phyloP scores from a whole-genome alignment of 2,329 filamentous ascomycete genomes.

The Akanthomyces dipterigenus region DNA sequence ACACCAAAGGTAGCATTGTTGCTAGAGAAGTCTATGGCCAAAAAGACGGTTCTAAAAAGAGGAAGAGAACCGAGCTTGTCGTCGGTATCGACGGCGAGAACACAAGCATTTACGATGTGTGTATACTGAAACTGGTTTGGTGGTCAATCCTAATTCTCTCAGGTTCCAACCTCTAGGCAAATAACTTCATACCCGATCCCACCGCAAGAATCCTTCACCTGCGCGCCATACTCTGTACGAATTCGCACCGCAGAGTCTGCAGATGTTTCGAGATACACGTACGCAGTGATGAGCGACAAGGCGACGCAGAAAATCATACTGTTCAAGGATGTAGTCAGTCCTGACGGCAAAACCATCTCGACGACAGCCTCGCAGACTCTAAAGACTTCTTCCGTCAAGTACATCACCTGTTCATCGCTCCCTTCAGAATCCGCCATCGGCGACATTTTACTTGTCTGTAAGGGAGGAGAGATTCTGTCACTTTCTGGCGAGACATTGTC shows the following conservation, averaged over 20 bases:
- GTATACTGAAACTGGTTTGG: slow-evolving; percentile 18
- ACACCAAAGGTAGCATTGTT: slow-evolving; percentile 43
- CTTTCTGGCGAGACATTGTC: slow-evolving; percentile 47
- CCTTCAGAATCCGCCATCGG: slow-evolving; percentile 21
- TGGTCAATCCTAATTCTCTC: slow-evolving; percentile 7
- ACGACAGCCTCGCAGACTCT: slow-evolving; percentile 40
- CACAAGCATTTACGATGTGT: slow-evolving; percentile 59
- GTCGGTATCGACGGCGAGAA: slow-evolving; percentile 61
- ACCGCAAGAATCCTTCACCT: slow-evolving; percentile 58
- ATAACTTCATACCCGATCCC: slow-evolving; percentile 62
- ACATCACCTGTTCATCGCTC: slow-evolving; percentile 27
- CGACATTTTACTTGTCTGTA: slow-evolving; percentile 48
- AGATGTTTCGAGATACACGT: slow-evolving; percentile 52
- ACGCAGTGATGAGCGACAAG: slow-evolving; percentile 47
- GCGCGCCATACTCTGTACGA: slow-evolving; percentile 52
- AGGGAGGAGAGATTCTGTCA: slow-evolving; percentile 54
- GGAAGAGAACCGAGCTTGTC: slow-evolving; percentile 56
- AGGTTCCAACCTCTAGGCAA: slow-evolving; percentile 55
- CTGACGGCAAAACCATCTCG: slow-evolving; percentile 45
- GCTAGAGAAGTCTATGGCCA: slow-evolving; percentile 57
- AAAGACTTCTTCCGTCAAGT: slow-evolving; percentile 28
- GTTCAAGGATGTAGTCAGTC: slow-evolving; percentile 50
- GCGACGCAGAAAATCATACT: slow-evolving; percentile 47
- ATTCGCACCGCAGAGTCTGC: slow-evolving; percentile 40
- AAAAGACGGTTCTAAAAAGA: slow-evolving; percentile 50